Conservation (phyloP, 2,329 filamentous ascomycete genomes). For the Cercospora nicotianae region DNA sequence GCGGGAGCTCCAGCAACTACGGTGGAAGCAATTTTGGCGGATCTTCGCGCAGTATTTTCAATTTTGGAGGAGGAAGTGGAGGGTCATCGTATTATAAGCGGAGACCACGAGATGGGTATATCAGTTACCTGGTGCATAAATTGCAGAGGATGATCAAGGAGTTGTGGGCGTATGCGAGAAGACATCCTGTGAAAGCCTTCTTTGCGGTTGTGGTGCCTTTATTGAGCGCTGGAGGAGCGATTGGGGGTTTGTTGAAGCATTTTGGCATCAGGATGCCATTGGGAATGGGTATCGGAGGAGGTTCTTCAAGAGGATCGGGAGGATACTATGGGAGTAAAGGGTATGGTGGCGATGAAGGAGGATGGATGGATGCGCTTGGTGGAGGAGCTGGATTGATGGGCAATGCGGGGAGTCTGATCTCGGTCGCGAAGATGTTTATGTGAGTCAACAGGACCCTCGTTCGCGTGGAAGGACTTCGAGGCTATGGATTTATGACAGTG, state of each 20-base stretch:
- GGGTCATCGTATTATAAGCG: slow-evolving; percentile 74
- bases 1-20: not conserved
- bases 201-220: slow-evolving; percentile 86
- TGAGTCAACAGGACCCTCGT: slow-evolving; percentile 34
- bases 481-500: slow-evolving; percentile 6
- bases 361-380: slow-evolving; percentile 13
- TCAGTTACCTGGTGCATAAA: slow-evolving; percentile 70
- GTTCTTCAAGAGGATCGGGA: slow-evolving; percentile 30
- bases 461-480: not conserved
- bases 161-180: slow-evolving; percentile 76
- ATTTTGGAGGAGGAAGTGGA: slow-evolving; percentile 38
- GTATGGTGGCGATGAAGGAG: slow-evolving; percentile 42
- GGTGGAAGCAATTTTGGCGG: not conserved
- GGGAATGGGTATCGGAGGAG: slow-evolving; percentile 37
- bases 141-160: slow-evolving; percentile 78
- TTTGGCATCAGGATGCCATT: slow-evolving; percentile 79
- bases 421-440: slow-evolving; percentile 55
- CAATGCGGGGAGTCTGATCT: slow-evolving; percentile 51
- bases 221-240: slow-evolving; percentile 71
- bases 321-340: slow-evolving; percentile 50
- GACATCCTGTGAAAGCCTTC: slow-evolving; percentile 84
- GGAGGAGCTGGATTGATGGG: slow-evolving; percentile 45
- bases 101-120: slow-evolving; percentile 72
- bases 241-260: slow-evolving; percentile 73
- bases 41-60: slow-evolving; percentile 34